phyloP scores from a whole-genome alignment of 192 early-diverging fungal species.

The Allomyces macrogynus region DNA sequence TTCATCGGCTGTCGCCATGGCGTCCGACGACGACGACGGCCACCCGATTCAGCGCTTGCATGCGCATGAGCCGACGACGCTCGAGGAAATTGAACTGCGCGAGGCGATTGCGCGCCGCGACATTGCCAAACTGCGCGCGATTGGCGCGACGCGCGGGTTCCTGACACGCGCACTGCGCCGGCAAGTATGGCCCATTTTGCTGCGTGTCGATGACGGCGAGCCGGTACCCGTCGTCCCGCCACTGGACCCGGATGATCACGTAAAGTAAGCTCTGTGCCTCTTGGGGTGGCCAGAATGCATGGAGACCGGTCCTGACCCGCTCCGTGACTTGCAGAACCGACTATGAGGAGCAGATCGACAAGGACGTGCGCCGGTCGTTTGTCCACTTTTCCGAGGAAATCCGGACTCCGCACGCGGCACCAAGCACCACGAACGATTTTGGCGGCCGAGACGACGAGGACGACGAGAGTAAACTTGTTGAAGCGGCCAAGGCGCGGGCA shows the following conservation, averaged over 20 bases:
- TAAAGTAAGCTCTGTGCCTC: background rate
- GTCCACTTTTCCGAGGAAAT: background rate
- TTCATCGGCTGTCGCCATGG: too few species aligned
- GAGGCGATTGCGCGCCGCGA: background rate
- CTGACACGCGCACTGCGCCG: background rate
- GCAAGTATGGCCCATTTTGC: background rate
- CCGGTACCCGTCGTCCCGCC: background rate
- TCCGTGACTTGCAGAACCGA: background rate
- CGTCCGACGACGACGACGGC: too few species aligned
- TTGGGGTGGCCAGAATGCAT: background rate
- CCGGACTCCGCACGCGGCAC: background rate
- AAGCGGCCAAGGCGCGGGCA: constrained; percentile 12
- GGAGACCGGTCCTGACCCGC: background rate
- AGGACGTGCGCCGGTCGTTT: background rate
- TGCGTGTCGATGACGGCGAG: background rate
- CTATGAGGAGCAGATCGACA: background rate
- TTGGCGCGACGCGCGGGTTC: background rate
- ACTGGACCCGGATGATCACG: background rate
- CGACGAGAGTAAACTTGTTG: too few species aligned
- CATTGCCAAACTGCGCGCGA: background rate
- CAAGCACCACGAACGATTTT: background rate
- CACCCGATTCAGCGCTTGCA: too few species aligned
- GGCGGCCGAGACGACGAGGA: too few species aligned
- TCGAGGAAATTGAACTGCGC: background rate
- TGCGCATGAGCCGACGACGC: background rate